A percentile compares a stretch with the other conserved stretches of the same genome.
phyloP scores from a whole-genome alignment of 257 asterid genomes.

The Solanum gracilifrons region DNA sequence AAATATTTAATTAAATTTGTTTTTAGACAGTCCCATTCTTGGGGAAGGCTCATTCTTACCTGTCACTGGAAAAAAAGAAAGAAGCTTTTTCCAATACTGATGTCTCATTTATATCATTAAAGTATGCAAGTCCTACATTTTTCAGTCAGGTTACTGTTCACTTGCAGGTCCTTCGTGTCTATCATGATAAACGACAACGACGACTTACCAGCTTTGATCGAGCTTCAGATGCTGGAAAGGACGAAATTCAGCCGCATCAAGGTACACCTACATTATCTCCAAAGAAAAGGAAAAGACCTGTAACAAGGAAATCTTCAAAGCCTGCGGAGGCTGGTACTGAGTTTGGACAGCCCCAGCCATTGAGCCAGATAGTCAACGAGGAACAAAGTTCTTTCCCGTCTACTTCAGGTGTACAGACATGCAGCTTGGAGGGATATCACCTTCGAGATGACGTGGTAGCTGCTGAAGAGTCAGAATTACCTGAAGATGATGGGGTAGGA shows the following conservation, averaged over 20 bases:
- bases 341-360: constrained; percentile 30
- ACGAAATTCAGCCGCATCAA: constrained; percentile 18
- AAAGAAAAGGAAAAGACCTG: constrained; percentile 40
- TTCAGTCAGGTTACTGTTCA: background rate
- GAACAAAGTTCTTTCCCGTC: constrained; percentile 20
- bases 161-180: constrained; percentile 77
- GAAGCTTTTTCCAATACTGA: background rate
- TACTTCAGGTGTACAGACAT: constrained; percentile 22
- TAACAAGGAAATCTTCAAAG: constrained; percentile 29
- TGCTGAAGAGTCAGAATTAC: constrained; percentile 25
- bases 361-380: constrained; percentile 9
- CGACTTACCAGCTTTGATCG: constrained; percentile 31
- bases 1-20: background rate
- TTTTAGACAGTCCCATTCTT: background rate
- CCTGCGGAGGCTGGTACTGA: constrained; percentile 14
- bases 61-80: background rate
- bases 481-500: constrained; percentile 32
- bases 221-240: constrained; percentile 26
- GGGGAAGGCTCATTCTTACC: background rate
- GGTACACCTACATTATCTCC: constrained; percentile 21
- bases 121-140: background rate
- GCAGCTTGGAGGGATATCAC: constrained; percentile 16
- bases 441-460: constrained; percentile 18
- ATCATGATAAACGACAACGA: constrained; percentile 53
- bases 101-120: background rate